Evolutionary conservation across 1,139 yeast genomes (phyloP), one percentile per base, ranked within the genome.

Genomic region (Kodamaea anthophila): DNA sequence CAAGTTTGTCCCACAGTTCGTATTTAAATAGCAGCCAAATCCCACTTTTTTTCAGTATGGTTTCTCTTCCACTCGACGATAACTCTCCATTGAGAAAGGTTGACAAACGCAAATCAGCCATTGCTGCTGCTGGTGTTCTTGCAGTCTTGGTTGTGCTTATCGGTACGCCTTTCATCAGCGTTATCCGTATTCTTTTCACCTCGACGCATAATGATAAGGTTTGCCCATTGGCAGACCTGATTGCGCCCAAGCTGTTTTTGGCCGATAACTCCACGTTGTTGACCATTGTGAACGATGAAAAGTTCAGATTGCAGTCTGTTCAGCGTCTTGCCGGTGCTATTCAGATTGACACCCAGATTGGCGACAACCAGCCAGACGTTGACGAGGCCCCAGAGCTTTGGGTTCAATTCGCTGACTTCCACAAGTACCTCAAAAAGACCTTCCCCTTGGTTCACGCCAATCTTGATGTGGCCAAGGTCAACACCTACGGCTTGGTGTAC

Each of bases 401-500:
- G 67, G 37, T 41, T 3, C 60, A 63, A 26, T 79, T 81, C 43
- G 47, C 48, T 20, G 49, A 59, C n/a, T 71, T 83, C 41, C 46
- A 42, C 22, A 29, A 32, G 11, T 80, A 69, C 46, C 60, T 84
- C 39, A 59, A 63, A 32, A 37, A 55, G 15, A 62, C 80, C 0
- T 84, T 78, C 58, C 91, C 93, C 1, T 40, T 58, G 26, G 70
- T 81, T 10, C 71, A 74, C 45, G 40, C 58, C 23, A 46, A 63
- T 13, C 52, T 77, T 34, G 59, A 62, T 31, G 59, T 77, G 18
- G 77, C 75, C 28, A 64, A 59, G 21, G 76, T 83, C 30, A 83
- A 84, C 46, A 67, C 74, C 21, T 70, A 75, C 39, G 91, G 87
- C 1, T 58, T 84, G 35, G 67, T 84, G 11, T 75, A 65, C 47